Percentiles rank a stretch among this genome's conserved stretches.
Conservation (phyloP, 345 rosid species). For the Noccaea caerulescens region DNA sequence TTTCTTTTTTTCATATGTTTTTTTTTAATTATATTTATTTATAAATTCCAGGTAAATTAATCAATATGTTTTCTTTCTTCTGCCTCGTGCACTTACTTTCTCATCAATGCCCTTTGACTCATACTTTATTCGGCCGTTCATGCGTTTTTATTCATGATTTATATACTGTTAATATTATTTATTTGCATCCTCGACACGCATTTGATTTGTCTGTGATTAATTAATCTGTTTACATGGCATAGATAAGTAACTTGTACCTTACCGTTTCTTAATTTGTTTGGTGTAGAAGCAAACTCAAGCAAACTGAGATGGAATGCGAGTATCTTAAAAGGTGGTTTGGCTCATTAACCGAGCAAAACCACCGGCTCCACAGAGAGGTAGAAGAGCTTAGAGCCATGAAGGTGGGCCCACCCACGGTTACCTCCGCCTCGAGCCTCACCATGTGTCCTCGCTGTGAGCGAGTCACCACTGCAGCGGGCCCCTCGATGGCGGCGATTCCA, state of each 20-base stretch:
- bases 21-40: neutral
- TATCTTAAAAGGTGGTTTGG: slow-evolving; percentile 93
- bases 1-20: neutral
- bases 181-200: slow-evolving; percentile 30
- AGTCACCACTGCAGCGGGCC: slow-evolving; percentile 56
- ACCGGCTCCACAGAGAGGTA: slow-evolving; percentile 84
- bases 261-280: neutral
- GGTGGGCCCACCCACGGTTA: slow-evolving; percentile 65
- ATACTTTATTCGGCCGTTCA: slow-evolving; percentile 39
- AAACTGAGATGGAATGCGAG: slow-evolving; percentile 96
- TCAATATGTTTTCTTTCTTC: slow-evolving; percentile 35
- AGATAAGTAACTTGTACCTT: slow-evolving; percentile 2
- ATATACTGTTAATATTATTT: neutral
- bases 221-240: slow-evolving; percentile 2
- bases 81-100: slow-evolving; percentile 41
- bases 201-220: slow-evolving; percentile 5
- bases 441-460: slow-evolving; percentile 98
- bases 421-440: slow-evolving; percentile 68
- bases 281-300: slow-evolving; percentile 93
- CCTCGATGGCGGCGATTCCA: slow-evolving; percentile 30
- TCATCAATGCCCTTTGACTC: slow-evolving; percentile 46
- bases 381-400: slow-evolving; percentile 91
- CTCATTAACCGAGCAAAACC: slow-evolving; percentile 88
- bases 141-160: slow-evolving; percentile 29
- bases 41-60: slow-evolving; percentile 11